Base-by-base conservation (phyloP, 2,329 filamentous ascomycete genomes). In the Ascochyta pisi region DNA sequence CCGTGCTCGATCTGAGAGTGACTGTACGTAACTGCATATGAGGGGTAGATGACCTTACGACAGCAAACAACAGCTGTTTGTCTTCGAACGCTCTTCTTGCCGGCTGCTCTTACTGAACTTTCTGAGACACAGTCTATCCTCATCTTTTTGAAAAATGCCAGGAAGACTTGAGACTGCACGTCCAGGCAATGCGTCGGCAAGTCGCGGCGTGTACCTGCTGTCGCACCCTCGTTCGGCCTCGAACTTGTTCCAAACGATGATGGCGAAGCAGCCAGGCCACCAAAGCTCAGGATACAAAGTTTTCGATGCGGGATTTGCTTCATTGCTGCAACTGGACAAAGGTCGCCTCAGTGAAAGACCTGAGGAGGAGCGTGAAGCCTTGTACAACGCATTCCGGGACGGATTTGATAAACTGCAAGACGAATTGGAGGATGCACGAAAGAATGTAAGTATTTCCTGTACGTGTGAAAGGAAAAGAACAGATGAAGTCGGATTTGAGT, bases 171-270 rank as follows among this genome's bases (percentile, higher is more conserved):
- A 60, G n/a, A 43, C 50, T 1, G 43, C 40, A 6, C 23, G n/a
- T 12, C 10, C 37, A 27, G 24, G 15, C 39, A 24, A 48, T 10
- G 34, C 38, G 3, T 47, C 56, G 4, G 38, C 23, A 15, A 33
- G 50, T 12, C 50, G 44, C 4, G 61, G 63, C 2, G 53, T 65
- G 23, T 65, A 62, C 22, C 53, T 64, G 22, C 52, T 65, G 13
- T 62, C 63, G 16, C 54, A 64, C 35, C 63, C 59, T 6, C 57
- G 63, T n/a, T 61, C 61, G 6, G 63, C 61, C 1, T 64, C 59
- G 19, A 64, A 64, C 33, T 31, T 64, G 34, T 65, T 65, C 47
- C 61, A 62, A 37, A 62, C 53, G 3, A 65, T 62, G 61, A 59
- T 65, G 63, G 34, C 57, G n/a, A 61, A 61, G 38, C 59, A 62